These are phyloP conservation scores for Glycine tomentella DNA, from an alignment of 306 rosid species.

Conservation along the genomic window DNA sequence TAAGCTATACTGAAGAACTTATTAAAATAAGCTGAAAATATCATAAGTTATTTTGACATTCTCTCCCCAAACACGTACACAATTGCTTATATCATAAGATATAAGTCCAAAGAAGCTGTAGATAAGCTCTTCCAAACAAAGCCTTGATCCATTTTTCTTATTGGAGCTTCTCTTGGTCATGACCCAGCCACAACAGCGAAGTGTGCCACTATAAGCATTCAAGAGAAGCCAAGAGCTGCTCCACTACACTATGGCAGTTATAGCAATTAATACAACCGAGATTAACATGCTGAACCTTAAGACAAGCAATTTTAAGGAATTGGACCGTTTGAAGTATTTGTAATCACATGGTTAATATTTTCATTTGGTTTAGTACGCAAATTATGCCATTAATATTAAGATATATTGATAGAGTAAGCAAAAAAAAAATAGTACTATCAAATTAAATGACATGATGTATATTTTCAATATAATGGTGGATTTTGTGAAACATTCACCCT, in stretches of 20 bases:
- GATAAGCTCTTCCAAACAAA: not conserved
- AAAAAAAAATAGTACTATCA: not conserved
- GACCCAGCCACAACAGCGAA: not conserved
- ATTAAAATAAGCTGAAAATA: too few species aligned
- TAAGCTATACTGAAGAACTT: too few species aligned
- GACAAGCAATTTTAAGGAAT: constrained; percentile 9
- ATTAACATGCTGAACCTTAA: not conserved
- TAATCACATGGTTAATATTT: constrained; percentile 3
- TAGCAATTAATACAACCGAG: too few species aligned
- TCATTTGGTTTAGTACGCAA: constrained; percentile 15
- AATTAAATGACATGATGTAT: constrained; percentile 1
- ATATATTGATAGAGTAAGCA: constrained; percentile 16
- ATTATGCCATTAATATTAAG: not conserved
- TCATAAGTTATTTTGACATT: too few species aligned
- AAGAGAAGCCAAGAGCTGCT: too few species aligned
- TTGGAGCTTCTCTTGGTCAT: not conserved
- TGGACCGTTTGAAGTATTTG: constrained; percentile 16
- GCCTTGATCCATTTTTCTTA: constrained; percentile 3
- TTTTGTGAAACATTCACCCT: constrained; percentile 27
- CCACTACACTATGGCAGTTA: too few species aligned
- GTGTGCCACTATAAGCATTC: not conserved
- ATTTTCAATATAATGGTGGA: constrained; percentile 26
- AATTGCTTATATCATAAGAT: too few species aligned
- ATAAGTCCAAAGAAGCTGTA: not conserved
- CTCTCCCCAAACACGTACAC: too few species aligned